Conservation (phyloP, 352 stramenopile genomes). For the Pythium pyrilobum region DNA sequence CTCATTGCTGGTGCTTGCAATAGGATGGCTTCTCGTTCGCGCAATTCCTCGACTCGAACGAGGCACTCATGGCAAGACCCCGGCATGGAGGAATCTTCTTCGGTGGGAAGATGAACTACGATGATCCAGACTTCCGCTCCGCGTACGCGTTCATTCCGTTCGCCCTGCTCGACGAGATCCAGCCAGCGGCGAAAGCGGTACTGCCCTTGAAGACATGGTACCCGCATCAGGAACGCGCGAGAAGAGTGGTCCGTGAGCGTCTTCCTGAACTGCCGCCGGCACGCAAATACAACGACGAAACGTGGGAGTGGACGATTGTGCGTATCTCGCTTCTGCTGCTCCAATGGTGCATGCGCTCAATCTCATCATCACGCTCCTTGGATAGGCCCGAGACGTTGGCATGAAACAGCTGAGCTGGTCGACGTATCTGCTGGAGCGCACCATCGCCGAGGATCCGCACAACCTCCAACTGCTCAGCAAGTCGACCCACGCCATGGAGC, state of each 20-base stretch:
- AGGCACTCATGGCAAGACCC: background rate
- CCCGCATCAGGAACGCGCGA: slow-evolving; percentile 27
- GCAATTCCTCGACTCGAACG: slow-evolving; percentile 23
- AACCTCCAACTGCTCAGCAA: slow-evolving; percentile 68
- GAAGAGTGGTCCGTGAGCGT: slow-evolving; percentile 31
- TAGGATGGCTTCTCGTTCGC: slow-evolving; percentile 24
- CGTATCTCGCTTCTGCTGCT: slow-evolving; percentile 26
- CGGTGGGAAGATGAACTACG: slow-evolving; percentile 58
- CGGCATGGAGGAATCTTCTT: slow-evolving; percentile 47
- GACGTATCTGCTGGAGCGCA: slow-evolving; percentile 86
- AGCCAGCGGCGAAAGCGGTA: slow-evolving; percentile 7
- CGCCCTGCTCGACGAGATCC: slow-evolving; percentile 54
- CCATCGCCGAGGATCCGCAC: slow-evolving; percentile 59
- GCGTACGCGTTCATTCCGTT: slow-evolving; percentile 49
- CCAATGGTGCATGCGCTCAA: background rate
- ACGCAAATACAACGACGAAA: slow-evolving; percentile 82
- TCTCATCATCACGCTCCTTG: background rate
- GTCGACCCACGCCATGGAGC: slow-evolving; percentile 64
- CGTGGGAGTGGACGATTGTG: slow-evolving; percentile 92
- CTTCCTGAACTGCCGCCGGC: slow-evolving; percentile 39
- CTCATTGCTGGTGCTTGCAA: background rate
- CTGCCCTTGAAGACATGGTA: slow-evolving; percentile 41
- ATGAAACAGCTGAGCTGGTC: slow-evolving; percentile 79
- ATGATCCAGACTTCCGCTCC: slow-evolving; percentile 41
- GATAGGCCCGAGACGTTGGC: slow-evolving; percentile 57